Evolutionary conservation across 1,284 basidiomycete species (phyloP).

Genomic region (Apiotrichum sp.): DNA sequence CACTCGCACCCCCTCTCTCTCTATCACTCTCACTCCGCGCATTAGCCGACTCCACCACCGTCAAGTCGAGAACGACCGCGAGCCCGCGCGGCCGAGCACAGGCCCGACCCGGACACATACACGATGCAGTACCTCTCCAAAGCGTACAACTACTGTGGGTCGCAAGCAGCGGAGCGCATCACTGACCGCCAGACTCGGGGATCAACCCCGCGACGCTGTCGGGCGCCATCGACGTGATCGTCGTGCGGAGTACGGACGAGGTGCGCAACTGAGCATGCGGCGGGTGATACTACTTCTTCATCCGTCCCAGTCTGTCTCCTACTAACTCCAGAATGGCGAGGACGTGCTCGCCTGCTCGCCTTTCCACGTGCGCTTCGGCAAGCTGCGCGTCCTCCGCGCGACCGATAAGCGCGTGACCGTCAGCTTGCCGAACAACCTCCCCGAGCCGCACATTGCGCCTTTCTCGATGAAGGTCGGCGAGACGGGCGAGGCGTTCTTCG

Average conservation of each 20-base stretch:
- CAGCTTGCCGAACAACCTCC: slow-evolving; percentile 53
- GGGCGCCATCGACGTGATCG: slow-evolving; percentile 95
- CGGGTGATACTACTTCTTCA: slow-evolving; percentile 2
- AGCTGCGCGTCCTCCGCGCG: slow-evolving; percentile 91
- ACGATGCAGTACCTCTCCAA: slow-evolving; percentile 45
- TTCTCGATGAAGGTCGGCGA: slow-evolving; percentile 99
- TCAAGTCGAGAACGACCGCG: too few relatives aligned
- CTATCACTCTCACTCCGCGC: too few relatives aligned
- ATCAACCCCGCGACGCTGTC: slow-evolving; percentile 92
- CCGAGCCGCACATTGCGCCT: slow-evolving; percentile 52
- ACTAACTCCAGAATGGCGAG: slow-evolving; percentile 28
- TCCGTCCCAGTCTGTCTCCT: neutral
- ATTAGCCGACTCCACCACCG: too few relatives aligned
- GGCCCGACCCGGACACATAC: neutral
- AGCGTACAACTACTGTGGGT: slow-evolving; percentile 44
- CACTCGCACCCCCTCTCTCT: too few relatives aligned
- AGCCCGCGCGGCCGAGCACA: too few relatives aligned
- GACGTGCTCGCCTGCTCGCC: slow-evolving; percentile 83
- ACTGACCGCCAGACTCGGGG: slow-evolving; percentile 42
- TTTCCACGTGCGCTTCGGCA: slow-evolving; percentile 97
- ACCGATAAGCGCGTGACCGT: slow-evolving; percentile 91
- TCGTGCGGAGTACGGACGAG: slow-evolving; percentile 67
- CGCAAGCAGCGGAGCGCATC: neutral
- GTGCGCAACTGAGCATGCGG: slow-evolving; percentile 31
- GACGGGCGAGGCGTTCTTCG: slow-evolving; percentile 97